Evolutionary conservation across 75 land plant species (phyloP), one percentile per base, ranked within the genome.

Genomic region (Azolla pinnata): DNA sequence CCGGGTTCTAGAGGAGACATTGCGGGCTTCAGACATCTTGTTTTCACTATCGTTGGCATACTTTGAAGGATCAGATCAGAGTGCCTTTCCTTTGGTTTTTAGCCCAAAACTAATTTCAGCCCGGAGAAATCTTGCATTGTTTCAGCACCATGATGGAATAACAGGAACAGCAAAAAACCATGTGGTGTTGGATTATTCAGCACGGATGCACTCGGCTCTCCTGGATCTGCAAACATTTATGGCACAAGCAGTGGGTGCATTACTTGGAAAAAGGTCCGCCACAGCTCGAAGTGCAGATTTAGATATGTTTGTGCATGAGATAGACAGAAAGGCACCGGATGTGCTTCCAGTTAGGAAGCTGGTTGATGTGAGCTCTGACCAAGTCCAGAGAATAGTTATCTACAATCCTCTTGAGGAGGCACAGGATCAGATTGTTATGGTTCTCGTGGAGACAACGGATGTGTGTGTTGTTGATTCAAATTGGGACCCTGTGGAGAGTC

Each of bases 71-170:
- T 38, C 71, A 32, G 75, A 67, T 10, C 75, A 80, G 57, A 68
- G 61, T 4, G 77, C 66, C 62, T 73, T 79, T 33, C 78, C 97
- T 2, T 35, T 59, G 1, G 44, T 73, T 28, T 85, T 79, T 59
- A 49, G 85, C 19, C 76, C 85, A 40, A 81, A 79, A 54, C 57
- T 93, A 59, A 76, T 83, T 49, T 78, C 84, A 45, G 96, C 96
- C 17, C 74, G 98, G 29, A 70, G 90, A 59, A 86, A 89, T 42
- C 67, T 93, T 35, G 96, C 98, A 55, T 83, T 93, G 48, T 93
- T 93, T 60, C 98, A 93, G 69, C 98, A 89, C 68, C 98, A 93
- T 70, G 98, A 93, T 75, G 98, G 98, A 20, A 96, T 93, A 23
- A 92, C 97, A 35, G 97, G 96, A 31, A 92, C 96, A 31, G 97